phyloP scores from a whole-genome alignment of 257 asterid species.

The Cinchona pubescens region DNA sequence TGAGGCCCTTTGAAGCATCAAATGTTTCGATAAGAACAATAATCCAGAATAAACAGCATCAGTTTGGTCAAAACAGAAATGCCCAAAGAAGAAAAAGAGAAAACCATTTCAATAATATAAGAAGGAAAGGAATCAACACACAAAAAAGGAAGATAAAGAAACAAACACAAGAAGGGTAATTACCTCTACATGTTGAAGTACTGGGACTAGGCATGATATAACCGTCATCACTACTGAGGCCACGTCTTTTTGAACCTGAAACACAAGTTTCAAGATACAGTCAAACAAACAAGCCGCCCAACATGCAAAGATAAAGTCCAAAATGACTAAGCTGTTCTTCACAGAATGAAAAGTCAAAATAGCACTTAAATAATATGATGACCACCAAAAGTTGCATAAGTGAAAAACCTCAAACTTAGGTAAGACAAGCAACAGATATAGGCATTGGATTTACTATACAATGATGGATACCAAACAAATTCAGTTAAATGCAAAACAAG shows the following conservation, averaged over 20 bases:
- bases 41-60: background rate
- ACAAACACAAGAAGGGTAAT: conserved; percentile 17
- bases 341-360: background rate
- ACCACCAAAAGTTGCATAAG: background rate
- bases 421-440: background rate
- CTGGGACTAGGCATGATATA: conserved; percentile 71
- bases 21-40: conserved; percentile 29
- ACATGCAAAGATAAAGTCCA: background rate
- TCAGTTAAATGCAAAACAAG: background rate
- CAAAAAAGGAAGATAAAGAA: conserved; percentile 9
- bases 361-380: background rate
- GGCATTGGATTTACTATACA: background rate
- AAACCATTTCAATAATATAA: background rate
- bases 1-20: conserved; percentile 51
- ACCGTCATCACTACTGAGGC: conserved; percentile 79
- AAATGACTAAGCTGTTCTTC: background rate
- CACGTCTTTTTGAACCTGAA: conserved; percentile 84
- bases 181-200: conserved; percentile 94
- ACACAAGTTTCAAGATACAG: conserved; percentile 11
- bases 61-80: background rate
- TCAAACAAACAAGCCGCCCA: background rate
- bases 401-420: background rate
- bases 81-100: background rate
- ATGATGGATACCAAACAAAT: background rate
- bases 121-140: background rate